A percentile compares a stretch with the other conserved stretches of the same genome.
Conservation (phyloP, 768 basidiomycete species). For the Amanita exitialis region DNA sequence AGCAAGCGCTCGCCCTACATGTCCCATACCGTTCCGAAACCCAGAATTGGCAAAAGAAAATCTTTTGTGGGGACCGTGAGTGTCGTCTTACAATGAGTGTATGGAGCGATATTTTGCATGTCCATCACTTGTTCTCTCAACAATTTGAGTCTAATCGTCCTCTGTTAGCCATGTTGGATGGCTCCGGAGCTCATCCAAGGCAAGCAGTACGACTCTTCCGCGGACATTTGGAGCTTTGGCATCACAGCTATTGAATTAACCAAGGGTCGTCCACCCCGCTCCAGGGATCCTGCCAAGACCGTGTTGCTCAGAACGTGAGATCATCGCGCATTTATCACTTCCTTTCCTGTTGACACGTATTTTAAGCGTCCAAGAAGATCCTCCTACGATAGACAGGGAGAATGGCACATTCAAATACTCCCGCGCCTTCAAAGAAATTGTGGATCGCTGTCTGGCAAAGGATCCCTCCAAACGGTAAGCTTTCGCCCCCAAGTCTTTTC, state of each 20-base stretch:
- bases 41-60: slow-evolving; percentile 66
- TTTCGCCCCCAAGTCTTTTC: background rate
- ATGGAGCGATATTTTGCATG: background rate
- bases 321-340: background rate
- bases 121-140: background rate
- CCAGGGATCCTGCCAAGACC: slow-evolving; percentile 60
- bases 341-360: background rate
- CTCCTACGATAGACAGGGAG: slow-evolving; percentile 70
- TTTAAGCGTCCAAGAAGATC: slow-evolving; percentile 58
- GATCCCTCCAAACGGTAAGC: slow-evolving; percentile 68
- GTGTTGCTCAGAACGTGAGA: slow-evolving; percentile 68
- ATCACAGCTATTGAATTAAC: slow-evolving; percentile 90
- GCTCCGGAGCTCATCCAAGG: slow-evolving; percentile 89
- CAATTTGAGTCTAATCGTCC: background rate
- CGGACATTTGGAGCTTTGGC: slow-evolving; percentile 95
- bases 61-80: slow-evolving; percentile 88
- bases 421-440: slow-evolving; percentile 71
- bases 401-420: slow-evolving; percentile 69
- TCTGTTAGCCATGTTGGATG: slow-evolving; percentile 83
- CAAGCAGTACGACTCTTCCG: slow-evolving; percentile 72
- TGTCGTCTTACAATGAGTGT: slow-evolving; percentile 4
- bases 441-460: slow-evolving; percentile 76
- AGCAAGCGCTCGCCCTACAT: background rate
- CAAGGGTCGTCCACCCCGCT: slow-evolving; percentile 80
- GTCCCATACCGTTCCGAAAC: slow-evolving; percentile 20